These are phyloP conservation scores for Elaeagnus macrophylla DNA, from an alignment of 306 rosid species.

Conservation along the genomic window DNA sequence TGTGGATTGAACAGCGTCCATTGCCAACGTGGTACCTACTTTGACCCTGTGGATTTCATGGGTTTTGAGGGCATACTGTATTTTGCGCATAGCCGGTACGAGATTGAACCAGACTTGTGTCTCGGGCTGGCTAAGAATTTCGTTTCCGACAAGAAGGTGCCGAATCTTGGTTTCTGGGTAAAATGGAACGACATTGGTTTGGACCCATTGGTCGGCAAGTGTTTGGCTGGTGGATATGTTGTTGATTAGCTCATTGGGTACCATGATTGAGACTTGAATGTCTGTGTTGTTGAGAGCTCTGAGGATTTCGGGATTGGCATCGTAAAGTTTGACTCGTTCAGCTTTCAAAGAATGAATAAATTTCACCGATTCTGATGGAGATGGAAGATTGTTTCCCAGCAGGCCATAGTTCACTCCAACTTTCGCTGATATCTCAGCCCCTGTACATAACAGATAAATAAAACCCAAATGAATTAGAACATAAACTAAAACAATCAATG, in stretches of 20 bases:
- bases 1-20: conserved; percentile 51
- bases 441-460: conserved; percentile 25
- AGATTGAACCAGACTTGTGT: conserved; percentile 48
- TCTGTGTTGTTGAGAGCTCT: conserved; percentile 38
- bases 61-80: conserved; percentile 38
- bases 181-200: conserved; percentile 44
- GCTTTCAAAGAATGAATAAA: conserved; percentile 45
- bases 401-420: conserved; percentile 79
- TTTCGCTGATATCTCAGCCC: conserved; percentile 36
- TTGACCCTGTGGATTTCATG: conserved; percentile 34
- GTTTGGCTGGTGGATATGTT: conserved; percentile 46
- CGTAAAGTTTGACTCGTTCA: conserved; percentile 57
- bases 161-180: conserved; percentile 52
- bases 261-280: conserved; percentile 67
- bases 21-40: conserved; percentile 71
- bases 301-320: conserved; percentile 53
- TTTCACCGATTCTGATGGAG: conserved; percentile 38
- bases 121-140: conserved; percentile 53
- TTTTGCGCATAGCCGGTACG: conserved; percentile 63
- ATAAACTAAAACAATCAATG: too few species aligned
- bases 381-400: conserved; percentile 62
- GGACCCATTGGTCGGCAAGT: conserved; percentile 66
- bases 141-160: conserved; percentile 63
- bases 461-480: neutral
- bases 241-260: conserved; percentile 56